Conservation (phyloP, 2,329 filamentous ascomycete species). For the Alternaria consortialis region DNA sequence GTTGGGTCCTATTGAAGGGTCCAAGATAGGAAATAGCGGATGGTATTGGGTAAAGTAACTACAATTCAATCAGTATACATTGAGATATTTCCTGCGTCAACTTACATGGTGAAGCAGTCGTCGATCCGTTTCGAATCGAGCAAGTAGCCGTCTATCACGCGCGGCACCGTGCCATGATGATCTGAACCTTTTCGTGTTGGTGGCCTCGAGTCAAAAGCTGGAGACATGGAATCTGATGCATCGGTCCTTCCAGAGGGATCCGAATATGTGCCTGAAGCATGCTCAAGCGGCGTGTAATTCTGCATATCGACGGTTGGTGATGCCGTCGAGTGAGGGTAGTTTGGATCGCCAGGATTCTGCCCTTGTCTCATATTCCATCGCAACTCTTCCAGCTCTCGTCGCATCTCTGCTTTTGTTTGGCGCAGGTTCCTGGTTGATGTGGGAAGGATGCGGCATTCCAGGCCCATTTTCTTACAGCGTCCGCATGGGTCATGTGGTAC, state of each 20-base stretch:
- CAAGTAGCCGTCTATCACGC: constrained; percentile 43
- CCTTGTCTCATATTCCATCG: constrained; percentile 48
- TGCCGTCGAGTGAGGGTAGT: constrained; percentile 38
- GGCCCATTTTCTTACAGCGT: constrained; percentile 48
- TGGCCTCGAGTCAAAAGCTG: constrained; percentile 39
- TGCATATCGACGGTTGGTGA: constrained; percentile 41
- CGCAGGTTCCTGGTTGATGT: constrained; percentile 49
- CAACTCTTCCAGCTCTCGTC: constrained; percentile 48
- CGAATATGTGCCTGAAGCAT: constrained; percentile 38
- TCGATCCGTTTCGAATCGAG: constrained; percentile 46
- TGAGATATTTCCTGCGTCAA: neutral
- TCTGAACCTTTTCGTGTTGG: constrained; percentile 35
- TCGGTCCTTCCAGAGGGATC: constrained; percentile 39
- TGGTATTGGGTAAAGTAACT: constrained; percentile 50
- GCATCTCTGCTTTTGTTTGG: constrained; percentile 52
- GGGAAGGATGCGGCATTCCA: constrained; percentile 49
- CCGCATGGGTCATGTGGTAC: constrained; percentile 49
- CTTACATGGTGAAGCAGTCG: constrained; percentile 48
- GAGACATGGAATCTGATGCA: constrained; percentile 41
- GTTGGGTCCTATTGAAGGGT: constrained; percentile 40
- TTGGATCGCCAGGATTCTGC: constrained; percentile 35
- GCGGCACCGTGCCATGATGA: constrained; percentile 34
- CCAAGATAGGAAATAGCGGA: constrained; percentile 46
- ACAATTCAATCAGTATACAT: constrained; percentile 19
- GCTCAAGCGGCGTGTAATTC: constrained; percentile 38